Percentiles rank a stretch among this genome's conserved stretches.
Conservation (phyloP, 2,329 filamentous ascomycete species). For the Pyricularia grisea region DNA sequence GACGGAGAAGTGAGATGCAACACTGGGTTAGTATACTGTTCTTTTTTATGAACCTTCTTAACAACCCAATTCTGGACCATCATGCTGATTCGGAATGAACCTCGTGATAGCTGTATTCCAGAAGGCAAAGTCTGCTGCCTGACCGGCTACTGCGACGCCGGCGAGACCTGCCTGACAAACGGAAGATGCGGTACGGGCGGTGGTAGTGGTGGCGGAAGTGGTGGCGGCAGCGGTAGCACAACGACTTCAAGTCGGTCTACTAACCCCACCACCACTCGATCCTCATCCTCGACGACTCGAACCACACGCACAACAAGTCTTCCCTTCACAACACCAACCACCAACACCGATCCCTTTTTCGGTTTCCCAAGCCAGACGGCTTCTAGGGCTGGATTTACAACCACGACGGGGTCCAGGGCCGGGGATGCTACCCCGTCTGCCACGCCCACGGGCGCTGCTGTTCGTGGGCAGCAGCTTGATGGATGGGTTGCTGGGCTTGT, state of each 20-base stretch:
- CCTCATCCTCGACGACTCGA: not conserved
- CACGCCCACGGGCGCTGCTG: not conserved
- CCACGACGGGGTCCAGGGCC: not conserved
- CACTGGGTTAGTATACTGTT: not conserved
- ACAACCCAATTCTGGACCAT: not conserved
- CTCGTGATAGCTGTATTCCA: conserved; percentile 1
- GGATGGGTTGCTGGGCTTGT: not conserved
- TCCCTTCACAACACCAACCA: not conserved
- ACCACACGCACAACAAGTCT: not conserved
- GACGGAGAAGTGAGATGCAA: not conserved
- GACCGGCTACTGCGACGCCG: conserved; percentile 2
- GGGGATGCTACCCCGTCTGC: not conserved
- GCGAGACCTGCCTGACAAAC: not conserved
- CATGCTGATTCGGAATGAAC: not conserved
- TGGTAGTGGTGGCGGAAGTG: not conserved
- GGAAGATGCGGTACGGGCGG: conserved; percentile 1
- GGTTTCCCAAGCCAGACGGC: not conserved
- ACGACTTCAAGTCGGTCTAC: not conserved
- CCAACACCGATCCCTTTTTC: not conserved
- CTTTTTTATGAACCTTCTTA: not conserved
- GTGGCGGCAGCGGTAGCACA: not conserved
- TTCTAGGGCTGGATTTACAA: not conserved
- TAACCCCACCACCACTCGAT: not conserved
- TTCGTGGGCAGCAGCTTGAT: not conserved
- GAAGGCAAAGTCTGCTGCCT: not conserved